Base-by-base conservation (phyloP, 2,329 filamentous ascomycete genomes). In the Fusarium devonianum region DNA sequence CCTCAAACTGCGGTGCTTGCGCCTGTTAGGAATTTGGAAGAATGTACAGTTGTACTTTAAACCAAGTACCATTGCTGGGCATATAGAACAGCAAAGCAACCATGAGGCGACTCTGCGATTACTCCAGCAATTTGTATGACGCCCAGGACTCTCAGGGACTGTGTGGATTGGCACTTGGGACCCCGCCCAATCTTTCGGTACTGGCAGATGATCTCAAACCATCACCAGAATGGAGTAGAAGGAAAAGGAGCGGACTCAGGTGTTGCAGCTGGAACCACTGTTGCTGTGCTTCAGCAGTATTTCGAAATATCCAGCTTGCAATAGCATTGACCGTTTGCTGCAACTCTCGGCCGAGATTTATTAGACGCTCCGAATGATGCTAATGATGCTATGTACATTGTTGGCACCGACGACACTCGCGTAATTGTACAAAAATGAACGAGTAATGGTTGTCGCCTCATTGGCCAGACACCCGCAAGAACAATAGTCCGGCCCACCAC, bases 391-490 rank as follows among this genome's bases (percentile, higher is more conserved):
- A 42, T 45, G 40, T 44, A 51, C n/a, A 48, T 47, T 39, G 35
- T 29, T 34, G 38, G n/a, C n/a, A 42, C 12, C 36, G 25, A 32
- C 19, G 36, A 29, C 42, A 33, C 39, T 63, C 28, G 43, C 33
- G 36, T 49, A 52, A 49, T 49, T 30, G 35, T 47, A 29, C 23
- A 63, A 56, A 62, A 55, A 47, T 47, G 53, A 57, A 57, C 52
- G 56, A 66, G 54, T 65, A 71, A 71, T 71, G 28, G 33, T 56
- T 28, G 34, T 13, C 5, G 25, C 10, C 6, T 67, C 45, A 71
- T 71, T 71, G 69, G 69, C 45, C 35, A 34, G 4, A 6, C 0
- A 12, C 13, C 36, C 69, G 69, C 67, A 66, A 65, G 50, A 72
- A 69, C 47, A 50, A 65, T 69, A 58, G 52, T 68, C 70, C 56